phyloP scores from a whole-genome alignment of 768 basidiomycete genomes.

The Russula abietina region DNA sequence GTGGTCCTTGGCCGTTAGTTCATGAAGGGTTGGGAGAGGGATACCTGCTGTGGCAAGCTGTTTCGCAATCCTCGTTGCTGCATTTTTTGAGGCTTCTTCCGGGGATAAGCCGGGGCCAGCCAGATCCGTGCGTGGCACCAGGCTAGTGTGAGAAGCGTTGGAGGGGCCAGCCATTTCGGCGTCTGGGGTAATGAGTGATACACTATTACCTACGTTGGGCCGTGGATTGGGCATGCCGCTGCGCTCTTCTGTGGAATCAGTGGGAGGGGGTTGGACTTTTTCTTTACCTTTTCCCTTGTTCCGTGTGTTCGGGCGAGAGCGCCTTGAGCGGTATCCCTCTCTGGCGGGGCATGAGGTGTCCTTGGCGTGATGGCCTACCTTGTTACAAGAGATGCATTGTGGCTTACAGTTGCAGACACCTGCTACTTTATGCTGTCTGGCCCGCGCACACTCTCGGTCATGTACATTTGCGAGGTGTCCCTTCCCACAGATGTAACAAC shows the following conservation, averaged over 20 bases:
- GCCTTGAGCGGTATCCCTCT: neutral
- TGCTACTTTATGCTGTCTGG: neutral
- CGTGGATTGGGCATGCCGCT: too few species aligned
- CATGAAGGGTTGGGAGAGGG: neutral
- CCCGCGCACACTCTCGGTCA: neutral
- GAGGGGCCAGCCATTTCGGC: too few species aligned
- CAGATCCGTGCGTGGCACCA: neutral
- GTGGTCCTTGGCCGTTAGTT: neutral
- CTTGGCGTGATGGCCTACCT: neutral
- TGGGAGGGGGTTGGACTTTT: neutral
- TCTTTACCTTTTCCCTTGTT: neutral
- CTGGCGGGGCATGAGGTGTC: neutral
- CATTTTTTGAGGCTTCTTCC: neutral
- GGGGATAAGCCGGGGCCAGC: neutral
- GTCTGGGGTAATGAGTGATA: too few species aligned
- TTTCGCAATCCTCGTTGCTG: neutral
- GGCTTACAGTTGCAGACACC: neutral
- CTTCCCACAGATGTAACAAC: neutral
- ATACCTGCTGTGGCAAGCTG: neutral
- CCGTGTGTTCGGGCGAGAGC: neutral
- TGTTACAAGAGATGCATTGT: neutral
- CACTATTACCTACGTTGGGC: too few species aligned
- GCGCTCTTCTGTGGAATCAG: too few species aligned
- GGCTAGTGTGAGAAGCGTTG: too few species aligned
- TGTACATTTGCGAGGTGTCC: neutral